Percentiles rank a stretch among this genome's conserved stretches.
These are phyloP conservation scores for Acanthamoeba lenticulata DNA, from an alignment of 208 protist genomes.

Conservation along the genomic window DNA sequence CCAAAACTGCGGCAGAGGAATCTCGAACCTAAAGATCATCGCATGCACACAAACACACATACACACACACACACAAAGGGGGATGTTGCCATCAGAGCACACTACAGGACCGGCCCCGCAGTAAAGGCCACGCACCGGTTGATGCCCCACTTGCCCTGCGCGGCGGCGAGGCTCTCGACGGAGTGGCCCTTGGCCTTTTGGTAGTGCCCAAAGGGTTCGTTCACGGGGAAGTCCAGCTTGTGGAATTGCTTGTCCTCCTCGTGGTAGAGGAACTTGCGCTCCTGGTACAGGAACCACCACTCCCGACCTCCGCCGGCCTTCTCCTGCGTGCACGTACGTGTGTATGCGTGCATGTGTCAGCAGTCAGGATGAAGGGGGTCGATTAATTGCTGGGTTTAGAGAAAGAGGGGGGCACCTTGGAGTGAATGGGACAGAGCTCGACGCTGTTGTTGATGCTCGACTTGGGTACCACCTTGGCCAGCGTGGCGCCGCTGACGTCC, in stretches of 20 bases:
- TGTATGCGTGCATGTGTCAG: background rate
- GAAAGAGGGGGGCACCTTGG: background rate
- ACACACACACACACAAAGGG: too few relatives aligned
- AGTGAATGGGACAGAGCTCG: background rate
- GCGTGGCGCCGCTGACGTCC: constrained; percentile 7
- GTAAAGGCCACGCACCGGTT: background rate
- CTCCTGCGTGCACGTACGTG: background rate
- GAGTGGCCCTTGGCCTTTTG: constrained; percentile 14
- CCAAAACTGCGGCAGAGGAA: constrained; percentile 58
- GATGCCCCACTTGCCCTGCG: constrained; percentile 28
- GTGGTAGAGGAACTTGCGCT: constrained; percentile 12
- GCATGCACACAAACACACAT: background rate
- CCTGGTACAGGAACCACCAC: constrained; percentile 23
- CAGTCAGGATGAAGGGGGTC: too few relatives aligned
- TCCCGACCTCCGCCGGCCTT: background rate
- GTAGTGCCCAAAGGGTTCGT: background rate
- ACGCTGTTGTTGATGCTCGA: background rate
- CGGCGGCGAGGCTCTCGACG: background rate
- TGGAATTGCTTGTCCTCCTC: background rate
- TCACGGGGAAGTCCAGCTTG: constrained; percentile 45
- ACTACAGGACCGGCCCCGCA: too few relatives aligned
- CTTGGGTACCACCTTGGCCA: constrained; percentile 48
- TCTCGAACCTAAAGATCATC: constrained; percentile 49
- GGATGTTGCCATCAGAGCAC: too few relatives aligned
- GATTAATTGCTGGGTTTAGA: too few relatives aligned